Base-by-base conservation (phyloP, 2,329 filamentous ascomycete genomes). In the Davidsoniella virescens region DNA sequence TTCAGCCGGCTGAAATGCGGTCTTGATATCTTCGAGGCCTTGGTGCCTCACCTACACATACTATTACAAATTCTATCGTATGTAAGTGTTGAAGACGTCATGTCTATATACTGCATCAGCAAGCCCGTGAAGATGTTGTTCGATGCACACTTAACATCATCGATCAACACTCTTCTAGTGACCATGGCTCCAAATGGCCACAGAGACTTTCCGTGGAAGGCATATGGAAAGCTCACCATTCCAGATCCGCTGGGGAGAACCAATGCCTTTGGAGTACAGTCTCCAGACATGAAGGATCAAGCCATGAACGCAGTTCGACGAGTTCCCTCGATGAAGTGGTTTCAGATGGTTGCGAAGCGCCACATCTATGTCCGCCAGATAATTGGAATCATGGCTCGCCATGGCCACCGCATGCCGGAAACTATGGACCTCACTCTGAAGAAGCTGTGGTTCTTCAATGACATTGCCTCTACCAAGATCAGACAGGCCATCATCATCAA, bases 371-470 rank as follows among this genome's bases (percentile, higher is more conserved):
- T 75, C 53, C 65, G 70, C 23, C 75, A 84, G 56, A 83, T 87
- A 55, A 60, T 83, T n/a, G 71, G 71, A 12, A 65, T 71, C 10
- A 67, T 87, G 56, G 73, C 73, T 0, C 65, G 71, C 12, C 64
- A 71, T 41, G 80, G 79, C 1, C 71, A 79, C 52, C 69, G 71
- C 8, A 63, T 78, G 48, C 80, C 80, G 0, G 45, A 54, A 1
- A 61, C 62, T 23, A 73, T 72, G 55, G 60, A 65, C 46, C 47
- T 58, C 9, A 68, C 70, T 1, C 63, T 84, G 43, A 69, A 76
- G 57, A 83, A 84, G 59, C 66, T 86, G 16, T 92, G 86, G 86
- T 70, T 83, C 47, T 59, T 84, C 33, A 77, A 87, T 67, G 83
- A 87, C 58, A 65, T 80, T 3, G 65, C 74, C 0, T 77, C 75